phyloP scores from a whole-genome alignment of 169 alveolate genomes.

The Theileria annulata region DNA sequence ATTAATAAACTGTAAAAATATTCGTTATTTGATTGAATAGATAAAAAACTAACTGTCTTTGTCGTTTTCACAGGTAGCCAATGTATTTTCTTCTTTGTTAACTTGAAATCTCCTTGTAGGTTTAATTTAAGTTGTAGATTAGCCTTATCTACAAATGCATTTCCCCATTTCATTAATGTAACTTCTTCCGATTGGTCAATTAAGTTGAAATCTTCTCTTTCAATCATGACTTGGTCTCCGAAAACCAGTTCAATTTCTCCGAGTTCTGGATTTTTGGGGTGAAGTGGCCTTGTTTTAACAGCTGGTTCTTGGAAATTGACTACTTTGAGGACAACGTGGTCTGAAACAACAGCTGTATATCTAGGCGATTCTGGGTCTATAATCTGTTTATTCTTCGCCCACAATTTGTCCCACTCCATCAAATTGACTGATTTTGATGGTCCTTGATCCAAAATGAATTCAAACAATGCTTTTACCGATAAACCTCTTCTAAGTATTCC shows the following conservation, averaged over 20 bases:
- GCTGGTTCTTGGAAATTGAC: slow-evolving; percentile 49
- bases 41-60: not conserved
- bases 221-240: slow-evolving; percentile 80
- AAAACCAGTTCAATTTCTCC: slow-evolving; percentile 85
- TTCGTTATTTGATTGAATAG: not conserved
- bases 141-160: slow-evolving; percentile 81
- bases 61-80: slow-evolving; percentile 76
- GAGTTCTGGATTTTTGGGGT: slow-evolving; percentile 89
- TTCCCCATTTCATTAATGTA: slow-evolving; percentile 96
- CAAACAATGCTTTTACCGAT: slow-evolving; percentile 94
- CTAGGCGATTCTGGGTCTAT: slow-evolving; percentile 95
- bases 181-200: slow-evolving; percentile 91
- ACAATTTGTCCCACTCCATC: slow-evolving; percentile 99
- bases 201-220: slow-evolving; percentile 89
- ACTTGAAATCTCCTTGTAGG: slow-evolving; percentile 88
- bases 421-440: slow-evolving; percentile 94
- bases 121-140: slow-evolving; percentile 79
- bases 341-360: slow-evolving; percentile 87
- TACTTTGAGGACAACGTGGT: slow-evolving; percentile 54
- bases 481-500: slow-evolving; percentile 98
- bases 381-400: slow-evolving; percentile 94
- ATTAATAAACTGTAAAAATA: not conserved
- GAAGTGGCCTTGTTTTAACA: slow-evolving; percentile 81
- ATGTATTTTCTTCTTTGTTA: slow-evolving; percentile 91
- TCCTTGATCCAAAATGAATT: slow-evolving; percentile 96